phyloP scores from a whole-genome alignment of 108 stramenopile species.

The Poteriospumella lacustris region DNA sequence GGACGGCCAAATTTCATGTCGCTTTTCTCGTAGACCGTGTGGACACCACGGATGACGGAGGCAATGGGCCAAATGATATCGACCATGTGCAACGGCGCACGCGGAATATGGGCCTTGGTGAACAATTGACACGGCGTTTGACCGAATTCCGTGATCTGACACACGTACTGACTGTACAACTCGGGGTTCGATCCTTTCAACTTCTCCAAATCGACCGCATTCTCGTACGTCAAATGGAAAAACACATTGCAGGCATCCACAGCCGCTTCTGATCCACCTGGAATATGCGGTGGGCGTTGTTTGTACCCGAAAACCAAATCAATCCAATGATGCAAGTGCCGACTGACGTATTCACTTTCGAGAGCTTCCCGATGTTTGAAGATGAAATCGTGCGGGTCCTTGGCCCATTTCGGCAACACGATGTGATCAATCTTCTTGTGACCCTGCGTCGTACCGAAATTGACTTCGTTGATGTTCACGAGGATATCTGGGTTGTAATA shows the following conservation, averaged over 20 bases:
- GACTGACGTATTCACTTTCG: conserved; percentile 31
- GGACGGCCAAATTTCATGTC: background rate
- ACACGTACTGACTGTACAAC: conserved; percentile 24
- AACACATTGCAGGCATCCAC: conserved; percentile 43
- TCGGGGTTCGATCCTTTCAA: conserved; percentile 22
- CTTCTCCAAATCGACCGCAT: conserved; percentile 44
- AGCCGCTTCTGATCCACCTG: conserved; percentile 28
- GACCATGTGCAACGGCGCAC: conserved; percentile 30
- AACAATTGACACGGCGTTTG: conserved; percentile 40
- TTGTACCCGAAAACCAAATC: conserved; percentile 46
- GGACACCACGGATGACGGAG: conserved; percentile 37
- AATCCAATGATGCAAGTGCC: conserved; percentile 47
- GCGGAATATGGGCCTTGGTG: conserved; percentile 11
- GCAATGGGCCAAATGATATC: conserved; percentile 52
- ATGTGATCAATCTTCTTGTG: conserved; percentile 77
- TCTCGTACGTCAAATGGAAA: conserved; percentile 41
- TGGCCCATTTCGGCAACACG: conserved; percentile 85
- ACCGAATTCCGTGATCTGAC: conserved; percentile 38
- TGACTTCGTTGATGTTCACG: conserved; percentile 72
- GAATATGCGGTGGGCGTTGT: conserved; percentile 31
- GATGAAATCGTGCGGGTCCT: conserved; percentile 60
- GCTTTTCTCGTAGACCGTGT: conserved; percentile 5
- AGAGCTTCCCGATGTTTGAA: conserved; percentile 31
- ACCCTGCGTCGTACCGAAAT: conserved; percentile 73
- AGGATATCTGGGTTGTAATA: conserved; percentile 65